Evolutionary conservation across 2,329 filamentous ascomycete genomes (phyloP).

Genomic region (Hortaea werneckii): DNA sequence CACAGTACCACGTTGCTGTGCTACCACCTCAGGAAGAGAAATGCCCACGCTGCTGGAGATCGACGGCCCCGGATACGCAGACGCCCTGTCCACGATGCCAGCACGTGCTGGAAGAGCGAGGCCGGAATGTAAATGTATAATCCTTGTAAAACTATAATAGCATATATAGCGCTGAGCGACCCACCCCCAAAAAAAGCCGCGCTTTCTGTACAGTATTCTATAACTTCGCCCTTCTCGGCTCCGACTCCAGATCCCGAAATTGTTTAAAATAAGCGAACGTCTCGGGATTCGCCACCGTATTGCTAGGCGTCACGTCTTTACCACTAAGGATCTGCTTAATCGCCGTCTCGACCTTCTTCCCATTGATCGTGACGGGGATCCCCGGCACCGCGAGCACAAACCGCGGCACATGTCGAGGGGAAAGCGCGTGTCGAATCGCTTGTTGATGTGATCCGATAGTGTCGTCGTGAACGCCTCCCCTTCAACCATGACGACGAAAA

Average conservation of each 20-base stretch:
- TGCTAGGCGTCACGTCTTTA: slow-evolving; percentile 27
- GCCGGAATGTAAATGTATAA: neutral
- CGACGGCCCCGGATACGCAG: slow-evolving; percentile 51
- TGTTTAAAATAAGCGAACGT: slow-evolving; percentile 26
- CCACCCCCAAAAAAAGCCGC: too few relatives aligned
- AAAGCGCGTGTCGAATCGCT: slow-evolving; percentile 19
- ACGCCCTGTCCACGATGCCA: slow-evolving; percentile 68
- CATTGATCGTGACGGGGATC: slow-evolving; percentile 37
- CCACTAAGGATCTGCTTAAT: slow-evolving; percentile 35
- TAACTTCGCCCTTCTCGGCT: slow-evolving; percentile 14
- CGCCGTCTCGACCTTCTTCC: slow-evolving; percentile 37
- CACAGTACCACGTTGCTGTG: slow-evolving; percentile 12
- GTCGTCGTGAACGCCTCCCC: slow-evolving; percentile 17
- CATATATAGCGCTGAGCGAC: too few relatives aligned
- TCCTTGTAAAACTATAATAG: neutral
- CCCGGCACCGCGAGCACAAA: slow-evolving; percentile 30
- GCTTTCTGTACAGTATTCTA: slow-evolving; percentile 3
- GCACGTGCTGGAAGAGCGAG: slow-evolving; percentile 43
- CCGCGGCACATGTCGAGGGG: slow-evolving; percentile 32
- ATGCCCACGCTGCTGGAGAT: slow-evolving; percentile 84
- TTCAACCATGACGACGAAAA: slow-evolving; percentile 29
- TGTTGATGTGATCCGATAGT: slow-evolving; percentile 15
- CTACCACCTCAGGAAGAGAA: slow-evolving; percentile 49
- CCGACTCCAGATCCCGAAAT: slow-evolving; percentile 23
- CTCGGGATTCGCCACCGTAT: slow-evolving; percentile 32